phyloP scores from a whole-genome alignment of 768 basidiomycete species.

The Saitozyma sp. region DNA sequence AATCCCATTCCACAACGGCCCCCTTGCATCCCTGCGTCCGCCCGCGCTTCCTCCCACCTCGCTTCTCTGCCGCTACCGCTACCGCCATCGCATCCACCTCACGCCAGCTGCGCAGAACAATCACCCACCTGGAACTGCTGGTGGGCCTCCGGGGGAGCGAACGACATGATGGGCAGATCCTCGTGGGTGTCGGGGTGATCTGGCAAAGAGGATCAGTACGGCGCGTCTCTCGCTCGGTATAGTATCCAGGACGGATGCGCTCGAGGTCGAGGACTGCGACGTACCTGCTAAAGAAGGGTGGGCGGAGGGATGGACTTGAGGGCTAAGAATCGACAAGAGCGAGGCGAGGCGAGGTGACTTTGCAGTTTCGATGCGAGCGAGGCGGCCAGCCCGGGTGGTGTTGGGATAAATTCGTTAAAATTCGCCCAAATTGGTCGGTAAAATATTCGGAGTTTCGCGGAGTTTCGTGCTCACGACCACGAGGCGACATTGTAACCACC shows the following conservation, averaged over 20 bases:
- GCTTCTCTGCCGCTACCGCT: background rate
- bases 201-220: background rate
- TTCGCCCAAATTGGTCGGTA: background rate
- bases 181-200: background rate
- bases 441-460: slow-evolving; percentile 44
- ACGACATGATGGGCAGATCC: slow-evolving; percentile 70
- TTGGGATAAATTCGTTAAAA: slow-evolving; percentile 20
- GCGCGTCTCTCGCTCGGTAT: background rate
- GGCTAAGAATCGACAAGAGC: background rate
- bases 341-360: no score
- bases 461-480: slow-evolving; percentile 20
- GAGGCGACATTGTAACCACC: slow-evolving; percentile 4
- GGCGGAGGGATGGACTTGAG: background rate
- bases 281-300: no score
- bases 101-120: background rate
- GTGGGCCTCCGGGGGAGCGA: slow-evolving; percentile 92
- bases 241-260: no score
- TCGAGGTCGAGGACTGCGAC: no score
- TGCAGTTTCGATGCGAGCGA: background rate
- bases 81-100: background rate
- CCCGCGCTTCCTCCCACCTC: background rate
- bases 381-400: background rate
- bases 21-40: background rate
- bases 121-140: slow-evolving; percentile 84
- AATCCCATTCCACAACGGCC: background rate